These are phyloP conservation scores for Ophiocordyceps unilateralis DNA, from an alignment of 2,329 filamentous ascomycete species.

Conservation along the genomic window DNA sequence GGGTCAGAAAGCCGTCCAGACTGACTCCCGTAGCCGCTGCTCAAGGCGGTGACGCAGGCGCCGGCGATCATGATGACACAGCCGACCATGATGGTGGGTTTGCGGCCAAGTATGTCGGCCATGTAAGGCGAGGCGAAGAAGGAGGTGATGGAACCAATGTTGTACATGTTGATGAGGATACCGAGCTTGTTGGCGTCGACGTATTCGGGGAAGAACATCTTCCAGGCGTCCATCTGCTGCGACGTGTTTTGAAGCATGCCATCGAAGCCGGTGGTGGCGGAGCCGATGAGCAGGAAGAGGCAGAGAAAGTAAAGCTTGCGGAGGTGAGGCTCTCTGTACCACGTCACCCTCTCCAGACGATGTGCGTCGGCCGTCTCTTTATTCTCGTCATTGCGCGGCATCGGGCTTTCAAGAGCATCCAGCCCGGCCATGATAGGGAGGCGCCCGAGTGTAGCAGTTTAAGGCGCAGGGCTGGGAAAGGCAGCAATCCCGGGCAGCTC, in stretches of 20 bases:
- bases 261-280: constrained; percentile 45
- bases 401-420: neutral
- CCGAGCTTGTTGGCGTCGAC: constrained; percentile 24
- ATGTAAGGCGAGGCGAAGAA: constrained; percentile 29
- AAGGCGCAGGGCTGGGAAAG: too few species aligned
- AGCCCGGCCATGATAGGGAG: neutral
- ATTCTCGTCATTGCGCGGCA: constrained; percentile 13
- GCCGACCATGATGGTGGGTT: constrained; percentile 23
- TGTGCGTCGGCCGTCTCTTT: constrained; percentile 20
- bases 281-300: constrained; percentile 38
- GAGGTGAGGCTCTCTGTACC: constrained; percentile 38
- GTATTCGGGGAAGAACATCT: constrained; percentile 27
- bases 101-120: constrained; percentile 25
- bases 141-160: constrained; percentile 29
- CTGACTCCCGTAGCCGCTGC: constrained; percentile 25
- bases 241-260: constrained; percentile 42
- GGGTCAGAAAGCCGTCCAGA: constrained; percentile 1
- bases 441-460: neutral
- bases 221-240: constrained; percentile 38
- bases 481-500: too few species aligned
- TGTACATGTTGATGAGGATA: constrained; percentile 34
- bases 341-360: constrained; percentile 35
- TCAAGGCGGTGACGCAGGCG: constrained; percentile 21
- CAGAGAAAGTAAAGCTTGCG: constrained; percentile 36
- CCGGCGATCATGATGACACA: constrained; percentile 29